Base-by-base conservation (phyloP, 768 basidiomycete species). In the Termitomyces sp. region DNA sequence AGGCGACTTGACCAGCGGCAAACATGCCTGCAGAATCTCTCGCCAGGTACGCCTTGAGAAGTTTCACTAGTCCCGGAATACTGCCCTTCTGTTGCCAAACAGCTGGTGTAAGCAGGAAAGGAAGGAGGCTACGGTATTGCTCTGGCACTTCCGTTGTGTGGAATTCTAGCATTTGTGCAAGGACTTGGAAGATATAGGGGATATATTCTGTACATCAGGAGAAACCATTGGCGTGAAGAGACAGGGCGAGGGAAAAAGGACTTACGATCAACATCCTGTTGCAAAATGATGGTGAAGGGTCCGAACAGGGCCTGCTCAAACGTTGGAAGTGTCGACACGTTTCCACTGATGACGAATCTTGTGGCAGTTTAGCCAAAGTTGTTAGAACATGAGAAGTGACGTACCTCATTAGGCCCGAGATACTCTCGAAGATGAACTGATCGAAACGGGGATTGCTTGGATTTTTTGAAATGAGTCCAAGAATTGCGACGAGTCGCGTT, bases 381-480 rank as follows among this genome's bases (percentile, higher is more conserved):
- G 43, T 26, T 56, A 13, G 7, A 24, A 30, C 7, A 28, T 22
- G 38, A 22, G n/a, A 57, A 28, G 40, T 4, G 33, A 40, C 72
- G 30, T 56, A 91, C 91, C 92, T 83, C 77, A 97, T 88, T 64
- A 99, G 74, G 2, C 88, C 95, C n/a, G 95, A 89, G 43, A 99
- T 85, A 68, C 90, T 90, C 75, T 99, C 96, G 66, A 99, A 98
- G 62, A 94, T 90, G 68, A 92, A 97, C 70, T 98, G 97, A 70
- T 97, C 95, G 72, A 99, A 98, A 63, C 88, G 87, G 2, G 97
- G 97, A 72, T 99, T 99, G 69, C 91, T 94, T 16, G 97, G 96
- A 69, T 99, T 99, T 75, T 90, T 92, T 59, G 90, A 92, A 64
- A 96, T 94, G 55, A 88, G 80, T 13, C 90, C 87, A 32, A 98